These are phyloP conservation scores for Mortierella sp. DNA, from an alignment of 371 early-diverging fungal genomes.

Conservation along the genomic window DNA sequence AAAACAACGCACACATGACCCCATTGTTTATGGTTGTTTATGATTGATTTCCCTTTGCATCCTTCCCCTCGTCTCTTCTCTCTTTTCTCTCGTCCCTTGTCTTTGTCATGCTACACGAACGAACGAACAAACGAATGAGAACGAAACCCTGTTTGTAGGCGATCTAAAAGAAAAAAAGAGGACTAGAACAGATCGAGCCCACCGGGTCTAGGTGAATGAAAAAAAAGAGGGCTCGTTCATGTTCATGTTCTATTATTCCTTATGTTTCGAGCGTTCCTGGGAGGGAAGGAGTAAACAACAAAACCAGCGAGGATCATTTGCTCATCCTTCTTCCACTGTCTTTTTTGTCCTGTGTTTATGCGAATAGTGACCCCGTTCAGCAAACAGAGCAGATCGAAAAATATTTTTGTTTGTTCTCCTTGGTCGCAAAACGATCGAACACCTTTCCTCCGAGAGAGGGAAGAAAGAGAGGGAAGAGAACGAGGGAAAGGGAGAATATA, in stretches of 20 bases:
- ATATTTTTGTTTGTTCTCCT: background rate
- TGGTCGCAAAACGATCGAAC: background rate
- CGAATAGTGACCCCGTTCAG: background rate
- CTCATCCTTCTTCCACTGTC: background rate
- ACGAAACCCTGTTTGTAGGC: background rate
- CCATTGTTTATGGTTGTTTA: conserved; percentile 1
- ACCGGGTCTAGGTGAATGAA: too few species aligned
- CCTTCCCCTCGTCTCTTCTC: too few species aligned
- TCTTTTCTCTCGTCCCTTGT: background rate
- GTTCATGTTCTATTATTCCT: background rate
- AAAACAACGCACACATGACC: background rate
- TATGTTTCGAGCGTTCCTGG: background rate
- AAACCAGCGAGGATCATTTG: background rate
- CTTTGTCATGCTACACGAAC: conserved; percentile 9
- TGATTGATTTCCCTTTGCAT: too few species aligned
- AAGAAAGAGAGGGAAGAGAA: background rate
- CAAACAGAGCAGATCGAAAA: background rate
- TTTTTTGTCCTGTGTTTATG: background rate
- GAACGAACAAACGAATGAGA: conserved; percentile 8
- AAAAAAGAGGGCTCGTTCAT: background rate
- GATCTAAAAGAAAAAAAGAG: background rate
- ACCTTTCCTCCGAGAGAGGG: conserved; percentile 1
- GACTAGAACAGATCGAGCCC: conserved; percentile 8
- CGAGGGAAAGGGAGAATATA: background rate
- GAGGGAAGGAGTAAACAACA: background rate